Conservation (phyloP, 176 grass and related monocot genomes). For the Oryza australiensis region DNA sequence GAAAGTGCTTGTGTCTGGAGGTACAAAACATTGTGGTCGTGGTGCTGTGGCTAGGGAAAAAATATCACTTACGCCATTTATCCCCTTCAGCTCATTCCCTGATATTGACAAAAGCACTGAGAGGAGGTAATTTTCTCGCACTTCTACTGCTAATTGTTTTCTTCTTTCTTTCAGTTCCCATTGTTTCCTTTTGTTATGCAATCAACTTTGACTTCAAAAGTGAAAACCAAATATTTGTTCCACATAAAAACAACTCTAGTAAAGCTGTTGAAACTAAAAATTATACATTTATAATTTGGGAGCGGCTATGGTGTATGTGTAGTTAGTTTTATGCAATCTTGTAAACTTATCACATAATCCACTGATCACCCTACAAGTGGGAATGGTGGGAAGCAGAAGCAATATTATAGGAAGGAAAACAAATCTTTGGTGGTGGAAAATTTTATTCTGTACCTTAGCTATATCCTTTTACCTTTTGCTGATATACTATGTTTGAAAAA, state of each 20-base stretch:
- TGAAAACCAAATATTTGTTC: not conserved
- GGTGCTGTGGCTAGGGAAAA: slow-evolving; percentile 17
- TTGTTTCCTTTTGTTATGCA: slow-evolving; percentile 3
- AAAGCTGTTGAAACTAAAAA: slow-evolving; percentile 2
- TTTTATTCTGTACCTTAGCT: too few species aligned
- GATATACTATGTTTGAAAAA: too few species aligned
- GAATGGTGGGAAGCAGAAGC: too few species aligned
- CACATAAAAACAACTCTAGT: not conserved
- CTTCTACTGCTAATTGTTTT: not conserved
- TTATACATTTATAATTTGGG: not conserved
- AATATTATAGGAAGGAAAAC: too few species aligned
- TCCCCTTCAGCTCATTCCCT: slow-evolving; percentile 47
- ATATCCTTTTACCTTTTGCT: too few species aligned
- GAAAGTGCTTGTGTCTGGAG: slow-evolving; percentile 29
- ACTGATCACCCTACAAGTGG: too few species aligned
- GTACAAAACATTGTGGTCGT: slow-evolving; percentile 1
- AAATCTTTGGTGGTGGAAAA: too few species aligned
- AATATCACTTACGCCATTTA: slow-evolving; percentile 4
- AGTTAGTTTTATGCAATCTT: not conserved
- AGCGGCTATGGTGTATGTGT: not conserved
- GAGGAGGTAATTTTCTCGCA: slow-evolving; percentile 35
- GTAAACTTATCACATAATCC: too few species aligned
- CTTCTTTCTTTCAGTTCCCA: not conserved
- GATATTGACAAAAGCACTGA: slow-evolving; percentile 49
- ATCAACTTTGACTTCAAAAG: not conserved